A percentile compares a stretch with the other conserved stretches of the same genome.
Conservation (phyloP, 176 grass and related monocot species). For the Chrysopogon serrulatus region DNA sequence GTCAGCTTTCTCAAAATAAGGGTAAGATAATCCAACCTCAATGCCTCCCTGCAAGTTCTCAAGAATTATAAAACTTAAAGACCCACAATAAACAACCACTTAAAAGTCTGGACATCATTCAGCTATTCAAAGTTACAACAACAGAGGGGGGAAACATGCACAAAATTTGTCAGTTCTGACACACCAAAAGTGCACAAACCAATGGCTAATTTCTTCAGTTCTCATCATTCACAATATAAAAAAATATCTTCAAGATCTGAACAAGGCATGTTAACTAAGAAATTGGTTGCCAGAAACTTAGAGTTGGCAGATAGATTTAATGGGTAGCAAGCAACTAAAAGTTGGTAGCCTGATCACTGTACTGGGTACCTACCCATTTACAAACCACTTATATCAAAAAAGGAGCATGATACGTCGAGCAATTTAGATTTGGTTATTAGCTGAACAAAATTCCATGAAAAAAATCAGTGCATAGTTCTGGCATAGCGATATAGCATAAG, state of each 20-base stretch:
- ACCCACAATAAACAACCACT: background rate
- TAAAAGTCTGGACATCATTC: background rate
- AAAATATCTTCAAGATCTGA: constrained; percentile 3
- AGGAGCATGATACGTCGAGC: background rate
- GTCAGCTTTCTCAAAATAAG: constrained; percentile 75
- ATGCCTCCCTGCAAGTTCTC: constrained; percentile 54
- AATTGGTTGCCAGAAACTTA: background rate
- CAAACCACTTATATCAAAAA: background rate
- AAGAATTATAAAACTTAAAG: constrained; percentile 27
- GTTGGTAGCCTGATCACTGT: background rate
- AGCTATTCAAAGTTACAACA: background rate
- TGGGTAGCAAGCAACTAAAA: background rate
- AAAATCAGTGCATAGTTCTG: background rate
- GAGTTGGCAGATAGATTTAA: background rate
- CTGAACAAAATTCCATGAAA: background rate
- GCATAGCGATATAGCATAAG: background rate
- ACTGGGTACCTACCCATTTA: background rate
- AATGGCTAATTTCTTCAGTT: background rate
- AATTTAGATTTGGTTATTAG: background rate
- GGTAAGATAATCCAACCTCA: constrained; percentile 86
- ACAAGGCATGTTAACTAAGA: background rate
- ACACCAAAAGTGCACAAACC: background rate
- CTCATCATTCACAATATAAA: background rate
- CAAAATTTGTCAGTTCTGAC: background rate
- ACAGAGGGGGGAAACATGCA: background rate